phyloP scores from a whole-genome alignment of 345 rosid genomes.

The Arabidopsis suecica region DNA sequence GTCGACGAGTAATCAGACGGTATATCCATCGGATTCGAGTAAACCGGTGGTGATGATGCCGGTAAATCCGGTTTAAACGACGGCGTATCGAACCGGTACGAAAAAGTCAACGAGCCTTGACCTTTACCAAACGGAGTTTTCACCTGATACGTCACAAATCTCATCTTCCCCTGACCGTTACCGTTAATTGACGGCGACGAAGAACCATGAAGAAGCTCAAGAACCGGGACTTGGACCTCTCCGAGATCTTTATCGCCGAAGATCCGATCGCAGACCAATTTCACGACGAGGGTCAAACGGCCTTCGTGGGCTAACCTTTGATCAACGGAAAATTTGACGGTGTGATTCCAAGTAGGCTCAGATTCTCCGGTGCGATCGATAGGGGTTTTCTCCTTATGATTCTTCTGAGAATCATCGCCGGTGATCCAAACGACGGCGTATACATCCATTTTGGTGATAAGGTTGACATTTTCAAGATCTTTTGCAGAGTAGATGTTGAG shows the following conservation, averaged over 20 bases:
- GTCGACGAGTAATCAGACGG: neutral
- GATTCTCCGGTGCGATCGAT: constrained; percentile 57
- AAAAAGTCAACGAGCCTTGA: constrained; percentile 68
- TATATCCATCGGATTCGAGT: constrained; percentile 27
- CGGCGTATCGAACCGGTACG: constrained; percentile 59
- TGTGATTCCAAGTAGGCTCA: constrained; percentile 75
- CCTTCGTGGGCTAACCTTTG: constrained; percentile 56
- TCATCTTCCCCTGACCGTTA: constrained; percentile 42
- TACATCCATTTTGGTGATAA: constrained; percentile 80
- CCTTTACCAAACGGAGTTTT: constrained; percentile 69
- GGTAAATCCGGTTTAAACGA: constrained; percentile 33
- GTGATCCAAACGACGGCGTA: constrained; percentile 66
- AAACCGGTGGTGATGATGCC: constrained; percentile 39
- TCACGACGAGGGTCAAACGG: constrained; percentile 56
- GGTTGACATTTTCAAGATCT: constrained; percentile 69
- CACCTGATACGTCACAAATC: constrained; percentile 68
- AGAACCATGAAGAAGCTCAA: constrained; percentile 52
- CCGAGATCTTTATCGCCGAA: constrained; percentile 76
- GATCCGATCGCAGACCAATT: constrained; percentile 71
- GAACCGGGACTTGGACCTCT: constrained; percentile 73
- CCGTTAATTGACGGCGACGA: constrained; percentile 33
- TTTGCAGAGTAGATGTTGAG: constrained; percentile 73
- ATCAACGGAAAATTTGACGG: constrained; percentile 58
- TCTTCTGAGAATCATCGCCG: constrained; percentile 53
- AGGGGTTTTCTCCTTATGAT: constrained; percentile 56